Evolutionary conservation across 768 basidiomycete species (phyloP).

Genomic region (Leccinum olivaceopallidum): DNA sequence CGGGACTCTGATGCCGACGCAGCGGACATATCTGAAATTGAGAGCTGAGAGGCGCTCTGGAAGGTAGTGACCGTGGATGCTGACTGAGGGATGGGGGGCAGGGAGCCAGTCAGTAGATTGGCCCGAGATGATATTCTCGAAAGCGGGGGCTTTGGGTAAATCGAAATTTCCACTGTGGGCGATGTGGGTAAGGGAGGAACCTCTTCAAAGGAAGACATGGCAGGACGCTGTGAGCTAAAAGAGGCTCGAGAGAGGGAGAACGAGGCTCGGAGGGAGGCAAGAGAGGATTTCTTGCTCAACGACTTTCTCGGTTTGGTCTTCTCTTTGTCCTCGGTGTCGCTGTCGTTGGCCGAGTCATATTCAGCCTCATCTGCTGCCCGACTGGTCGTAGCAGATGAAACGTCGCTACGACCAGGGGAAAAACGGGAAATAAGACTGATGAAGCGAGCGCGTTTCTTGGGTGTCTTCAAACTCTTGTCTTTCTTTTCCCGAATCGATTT

Average conservation of each 20-base stretch:
- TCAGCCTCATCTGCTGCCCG: conserved; percentile 12
- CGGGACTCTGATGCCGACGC: conserved; percentile 23
- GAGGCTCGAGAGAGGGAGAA: conserved; percentile 33
- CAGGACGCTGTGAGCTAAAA: conserved; percentile 29
- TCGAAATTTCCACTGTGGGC: conserved; percentile 13
- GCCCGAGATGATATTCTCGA: conserved; percentile 27
- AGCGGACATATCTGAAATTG: conserved; percentile 12
- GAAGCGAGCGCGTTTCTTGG: conserved; percentile 34
- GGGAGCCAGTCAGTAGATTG: conserved; percentile 2
- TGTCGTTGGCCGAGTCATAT: conserved; percentile 25
- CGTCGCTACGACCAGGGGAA: conserved; percentile 31
- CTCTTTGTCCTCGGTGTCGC: conserved; percentile 21
- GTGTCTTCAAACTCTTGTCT: conserved; percentile 25
- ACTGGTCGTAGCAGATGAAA: conserved; percentile 6
- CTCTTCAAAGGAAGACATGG: conserved; percentile 19
- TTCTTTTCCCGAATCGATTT: conserved; percentile 22
- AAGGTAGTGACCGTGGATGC: conserved; percentile 30
- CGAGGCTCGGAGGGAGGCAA: conserved; percentile 32
- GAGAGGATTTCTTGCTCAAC: conserved; percentile 31
- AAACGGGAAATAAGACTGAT: conserved; percentile 34
- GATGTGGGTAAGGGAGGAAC: conserved; percentile 30
- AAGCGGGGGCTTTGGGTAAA: conserved; percentile 9
- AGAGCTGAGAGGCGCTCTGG: conserved; percentile 22
- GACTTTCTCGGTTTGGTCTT: conserved; percentile 19
- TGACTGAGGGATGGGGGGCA: conserved; percentile 34